Conservation (phyloP, 2,329 filamentous ascomycete species). For the Aspergillus unguis region DNA sequence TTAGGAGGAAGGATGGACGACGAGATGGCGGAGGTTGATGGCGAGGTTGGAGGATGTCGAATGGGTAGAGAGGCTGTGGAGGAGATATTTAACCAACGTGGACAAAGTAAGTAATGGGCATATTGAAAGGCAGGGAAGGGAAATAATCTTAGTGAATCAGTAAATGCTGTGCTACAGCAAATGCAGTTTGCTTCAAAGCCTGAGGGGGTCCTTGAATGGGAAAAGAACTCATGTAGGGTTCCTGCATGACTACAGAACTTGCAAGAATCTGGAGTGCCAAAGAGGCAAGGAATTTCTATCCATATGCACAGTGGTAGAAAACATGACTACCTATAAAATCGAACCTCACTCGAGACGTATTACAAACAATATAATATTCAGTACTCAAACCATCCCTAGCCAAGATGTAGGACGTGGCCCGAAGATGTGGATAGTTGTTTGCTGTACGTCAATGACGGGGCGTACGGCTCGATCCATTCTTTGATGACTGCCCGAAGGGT, state of each 20-base stretch:
- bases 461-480: conserved; percentile 39
- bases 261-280: background rate
- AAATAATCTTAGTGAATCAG: too few species aligned
- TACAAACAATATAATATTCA: background rate
- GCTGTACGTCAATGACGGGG: conserved; percentile 38
- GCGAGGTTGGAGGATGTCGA: too few species aligned
- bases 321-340: background rate
- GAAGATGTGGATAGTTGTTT: conserved; percentile 38
- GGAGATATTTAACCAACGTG: too few species aligned
- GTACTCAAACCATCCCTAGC: background rate
- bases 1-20: too few species aligned
- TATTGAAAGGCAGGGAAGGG: too few species aligned
- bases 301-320: background rate
- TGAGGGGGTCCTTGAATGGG: background rate
- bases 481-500: conserved; percentile 35
- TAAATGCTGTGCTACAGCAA: too few species aligned
- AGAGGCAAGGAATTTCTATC: background rate
- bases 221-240: background rate
- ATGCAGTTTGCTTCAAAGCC: too few species aligned
- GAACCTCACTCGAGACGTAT: too few species aligned
- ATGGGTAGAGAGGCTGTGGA: too few species aligned
- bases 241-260: background rate
- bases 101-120: too few species aligned
- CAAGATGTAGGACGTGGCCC: conserved; percentile 29
- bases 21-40: too few species aligned